Evolutionary conservation across 2,329 filamentous ascomycete genomes (phyloP).

Genomic region (Colletotrichum sp.): DNA sequence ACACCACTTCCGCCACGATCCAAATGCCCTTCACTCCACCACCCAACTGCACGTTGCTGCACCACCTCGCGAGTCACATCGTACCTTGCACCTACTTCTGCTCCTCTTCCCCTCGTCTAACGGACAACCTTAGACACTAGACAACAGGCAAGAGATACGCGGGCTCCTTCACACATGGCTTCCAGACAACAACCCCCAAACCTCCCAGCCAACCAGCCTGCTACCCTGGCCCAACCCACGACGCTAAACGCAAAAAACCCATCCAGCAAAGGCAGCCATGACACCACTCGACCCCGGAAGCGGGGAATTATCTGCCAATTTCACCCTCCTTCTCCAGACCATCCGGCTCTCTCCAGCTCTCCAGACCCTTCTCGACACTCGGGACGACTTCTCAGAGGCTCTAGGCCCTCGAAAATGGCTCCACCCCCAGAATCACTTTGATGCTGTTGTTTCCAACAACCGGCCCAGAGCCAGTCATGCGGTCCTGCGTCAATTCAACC

Average conservation of each 20-base stretch:
- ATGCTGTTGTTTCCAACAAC: neutral
- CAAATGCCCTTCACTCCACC: neutral
- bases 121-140: neutral
- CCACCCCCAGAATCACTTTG: neutral
- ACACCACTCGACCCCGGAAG: slow-evolving; percentile 8
- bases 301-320: neutral
- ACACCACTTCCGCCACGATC: neutral
- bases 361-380: neutral
- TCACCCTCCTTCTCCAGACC: neutral
- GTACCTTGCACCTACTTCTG: neutral
- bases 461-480: slow-evolving; percentile 1
- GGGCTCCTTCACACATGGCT: neutral
- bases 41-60: neutral
- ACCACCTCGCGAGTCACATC: neutral
- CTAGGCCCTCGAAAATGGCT: neutral
- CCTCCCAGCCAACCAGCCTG: neutral
- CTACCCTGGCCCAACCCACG: neutral
- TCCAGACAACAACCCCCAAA: neutral
- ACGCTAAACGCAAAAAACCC: neutral
- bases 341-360: neutral
- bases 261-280: slow-evolving; percentile 4
- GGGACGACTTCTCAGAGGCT: neutral
- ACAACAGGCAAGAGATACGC: neutral
- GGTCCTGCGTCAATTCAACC: neutral
- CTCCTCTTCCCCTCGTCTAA: neutral